Conservation (phyloP, 2,329 filamentous ascomycete species). For the Aspergillus ruber region DNA sequence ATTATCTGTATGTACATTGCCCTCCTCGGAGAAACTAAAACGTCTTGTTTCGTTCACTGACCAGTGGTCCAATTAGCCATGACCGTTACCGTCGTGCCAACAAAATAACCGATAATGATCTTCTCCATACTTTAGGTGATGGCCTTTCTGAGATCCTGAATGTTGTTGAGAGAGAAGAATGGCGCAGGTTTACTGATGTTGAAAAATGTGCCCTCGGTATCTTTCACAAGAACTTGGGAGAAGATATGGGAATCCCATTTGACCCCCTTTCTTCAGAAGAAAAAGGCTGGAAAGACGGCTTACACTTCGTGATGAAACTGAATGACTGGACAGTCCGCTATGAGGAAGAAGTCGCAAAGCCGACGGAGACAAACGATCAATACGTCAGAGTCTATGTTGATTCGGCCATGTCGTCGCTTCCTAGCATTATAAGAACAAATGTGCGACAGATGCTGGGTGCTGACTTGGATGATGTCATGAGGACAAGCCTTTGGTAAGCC, state of each 20-base stretch:
- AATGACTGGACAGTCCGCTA: constrained; percentile 5
- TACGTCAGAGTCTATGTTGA: background rate
- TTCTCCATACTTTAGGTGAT: constrained; percentile 54
- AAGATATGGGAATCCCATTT: constrained; percentile 56
- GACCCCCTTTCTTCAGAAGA: constrained; percentile 13
- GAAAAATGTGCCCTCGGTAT: constrained; percentile 56
- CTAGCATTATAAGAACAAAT: background rate
- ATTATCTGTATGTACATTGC: constrained; percentile 38
- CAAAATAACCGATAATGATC: constrained; percentile 51
- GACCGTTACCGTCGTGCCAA: constrained; percentile 45
- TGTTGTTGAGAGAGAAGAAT: constrained; percentile 59
- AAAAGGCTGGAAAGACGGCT: constrained; percentile 18
- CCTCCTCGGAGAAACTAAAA: too few species aligned
- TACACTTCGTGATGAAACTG: constrained; percentile 14
- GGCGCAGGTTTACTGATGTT: constrained; percentile 58
- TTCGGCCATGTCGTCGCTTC: background rate
- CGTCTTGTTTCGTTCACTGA: too few species aligned
- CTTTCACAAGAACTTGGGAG: constrained; percentile 58
- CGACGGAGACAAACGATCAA: constrained; percentile 2
- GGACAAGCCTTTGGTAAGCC: constrained; percentile 2
- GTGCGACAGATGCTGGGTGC: constrained; percentile 1
- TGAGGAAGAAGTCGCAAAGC: constrained; percentile 2
- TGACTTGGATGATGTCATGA: constrained; percentile 3
- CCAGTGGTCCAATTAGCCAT: constrained; percentile 26
- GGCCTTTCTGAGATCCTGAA: constrained; percentile 56